phyloP scores from a whole-genome alignment of 768 basidiomycete genomes.

The Phaeolepiota aurea region DNA sequence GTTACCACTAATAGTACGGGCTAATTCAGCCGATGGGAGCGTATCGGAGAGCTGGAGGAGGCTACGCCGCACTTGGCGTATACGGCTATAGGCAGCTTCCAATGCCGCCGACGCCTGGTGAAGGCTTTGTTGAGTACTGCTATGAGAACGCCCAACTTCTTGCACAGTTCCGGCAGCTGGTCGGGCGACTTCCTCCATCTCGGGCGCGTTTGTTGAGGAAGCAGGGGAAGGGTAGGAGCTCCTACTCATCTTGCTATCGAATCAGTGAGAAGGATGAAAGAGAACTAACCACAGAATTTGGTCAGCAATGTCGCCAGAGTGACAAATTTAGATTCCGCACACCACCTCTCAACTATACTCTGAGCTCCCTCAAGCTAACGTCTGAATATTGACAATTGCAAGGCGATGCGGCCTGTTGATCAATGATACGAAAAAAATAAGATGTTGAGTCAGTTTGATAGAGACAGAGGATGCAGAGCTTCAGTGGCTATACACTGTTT shows the following conservation, averaged over 20 bases:
- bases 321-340: too few relatives aligned
- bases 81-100: constrained; percentile 45
- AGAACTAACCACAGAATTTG: too few relatives aligned
- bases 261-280: constrained; percentile 6
- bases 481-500: too few relatives aligned
- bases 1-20: constrained; percentile 12
- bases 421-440: too few relatives aligned
- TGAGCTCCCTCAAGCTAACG: too few relatives aligned
- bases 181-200: constrained; percentile 6
- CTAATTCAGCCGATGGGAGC: constrained; percentile 11
- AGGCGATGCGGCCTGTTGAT: too few relatives aligned
- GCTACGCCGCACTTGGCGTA: constrained; percentile 45
- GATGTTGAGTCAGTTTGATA: too few relatives aligned
- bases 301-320: too few relatives aligned
- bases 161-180: constrained; percentile 2
- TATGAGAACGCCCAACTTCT: constrained; percentile 1
- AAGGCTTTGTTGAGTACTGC: constrained; percentile 26
- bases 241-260: constrained; percentile 17
- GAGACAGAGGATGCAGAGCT: too few relatives aligned
- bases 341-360: too few relatives aligned
- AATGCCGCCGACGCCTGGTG: constrained; percentile 46
- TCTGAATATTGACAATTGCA: too few relatives aligned
- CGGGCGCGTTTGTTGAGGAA: constrained; percentile 13
- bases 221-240: constrained; percentile 21
- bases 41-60: constrained; percentile 35